phyloP scores from a whole-genome alignment of 2,329 filamentous ascomycete genomes.

The Pseudogymnoascus sp. region DNA sequence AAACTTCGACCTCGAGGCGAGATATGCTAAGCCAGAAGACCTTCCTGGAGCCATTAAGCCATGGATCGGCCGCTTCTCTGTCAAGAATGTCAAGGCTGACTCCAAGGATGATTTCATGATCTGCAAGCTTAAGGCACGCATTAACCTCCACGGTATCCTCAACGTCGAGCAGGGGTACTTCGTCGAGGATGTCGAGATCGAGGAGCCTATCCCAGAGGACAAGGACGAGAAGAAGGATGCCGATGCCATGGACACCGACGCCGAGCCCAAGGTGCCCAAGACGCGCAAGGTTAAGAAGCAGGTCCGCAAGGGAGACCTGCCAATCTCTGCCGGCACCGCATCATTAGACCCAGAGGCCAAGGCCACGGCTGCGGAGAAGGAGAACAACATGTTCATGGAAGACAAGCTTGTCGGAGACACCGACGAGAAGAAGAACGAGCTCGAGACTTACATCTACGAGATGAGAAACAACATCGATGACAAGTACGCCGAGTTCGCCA shows the following conservation, averaged over 20 bases:
- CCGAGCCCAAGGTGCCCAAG: conserved; percentile 60
- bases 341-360: conserved; percentile 65
- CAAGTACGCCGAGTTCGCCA: conserved; percentile 79
- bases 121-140: conserved; percentile 96
- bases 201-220: conserved; percentile 80
- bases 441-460: conserved; percentile 96
- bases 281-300: conserved; percentile 99
- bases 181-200: conserved; percentile 94
- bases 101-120: conserved; percentile 98
- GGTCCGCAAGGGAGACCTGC: conserved; percentile 91
- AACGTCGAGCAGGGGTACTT: conserved; percentile 97
- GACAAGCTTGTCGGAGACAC: conserved; percentile 98
- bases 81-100: conserved; percentile 94
- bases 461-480: conserved; percentile 92
- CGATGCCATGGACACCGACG: conserved; percentile 81
- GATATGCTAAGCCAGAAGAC: conserved; percentile 77
- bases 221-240: conserved; percentile 54
- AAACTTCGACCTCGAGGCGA: conserved; percentile 90
- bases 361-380: conserved; percentile 66
- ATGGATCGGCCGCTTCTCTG: conserved; percentile 95
- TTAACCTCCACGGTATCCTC: conserved; percentile 92
- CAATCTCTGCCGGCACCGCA: conserved; percentile 73
- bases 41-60: conserved; percentile 86
- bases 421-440: conserved; percentile 99
- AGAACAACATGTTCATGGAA: conserved; percentile 88